Evolutionary conservation across 2,329 filamentous ascomycete genomes (phyloP).

Genomic region (Xylaria hypoxylon): DNA sequence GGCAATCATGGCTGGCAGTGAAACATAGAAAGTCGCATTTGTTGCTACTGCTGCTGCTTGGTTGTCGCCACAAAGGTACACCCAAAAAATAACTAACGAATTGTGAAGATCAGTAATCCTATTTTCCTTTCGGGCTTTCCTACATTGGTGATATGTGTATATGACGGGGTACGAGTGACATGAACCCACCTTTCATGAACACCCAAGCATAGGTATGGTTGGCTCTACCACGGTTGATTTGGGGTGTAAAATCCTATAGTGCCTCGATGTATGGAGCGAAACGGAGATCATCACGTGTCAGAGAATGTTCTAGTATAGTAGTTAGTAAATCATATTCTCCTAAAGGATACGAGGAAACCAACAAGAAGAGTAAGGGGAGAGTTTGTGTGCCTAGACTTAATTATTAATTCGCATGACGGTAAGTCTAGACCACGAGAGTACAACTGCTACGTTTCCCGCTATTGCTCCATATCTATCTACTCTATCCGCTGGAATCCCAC

Average conservation of each 20-base stretch:
- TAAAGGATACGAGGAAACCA: no score
- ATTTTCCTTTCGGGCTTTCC: background rate
- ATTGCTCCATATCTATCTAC: no score
- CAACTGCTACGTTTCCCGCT: no score
- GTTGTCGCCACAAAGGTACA: slow-evolving; percentile 48
- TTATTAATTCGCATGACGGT: no score
- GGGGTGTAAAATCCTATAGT: background rate
- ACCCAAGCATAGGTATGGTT: background rate
- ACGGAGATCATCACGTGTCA: no score
- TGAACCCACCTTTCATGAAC: background rate
- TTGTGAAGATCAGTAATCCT: slow-evolving; percentile 45
- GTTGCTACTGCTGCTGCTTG: slow-evolving; percentile 40
- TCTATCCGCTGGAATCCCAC: no score
- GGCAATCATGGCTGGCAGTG: slow-evolving; percentile 49
- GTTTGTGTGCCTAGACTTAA: no score
- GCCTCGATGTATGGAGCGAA: background rate
- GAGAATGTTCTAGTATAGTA: no score
- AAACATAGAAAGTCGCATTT: slow-evolving; percentile 44
- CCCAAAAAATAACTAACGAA: slow-evolving; percentile 48
- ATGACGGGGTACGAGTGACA: background rate
- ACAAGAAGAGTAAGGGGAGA: no score
- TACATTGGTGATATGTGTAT: slow-evolving; percentile 27
- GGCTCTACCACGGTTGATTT: background rate
- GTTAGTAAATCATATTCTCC: no score
- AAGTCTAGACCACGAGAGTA: no score